Conservation (phyloP, 345 rosid genomes). For the Psidium guajava region DNA sequence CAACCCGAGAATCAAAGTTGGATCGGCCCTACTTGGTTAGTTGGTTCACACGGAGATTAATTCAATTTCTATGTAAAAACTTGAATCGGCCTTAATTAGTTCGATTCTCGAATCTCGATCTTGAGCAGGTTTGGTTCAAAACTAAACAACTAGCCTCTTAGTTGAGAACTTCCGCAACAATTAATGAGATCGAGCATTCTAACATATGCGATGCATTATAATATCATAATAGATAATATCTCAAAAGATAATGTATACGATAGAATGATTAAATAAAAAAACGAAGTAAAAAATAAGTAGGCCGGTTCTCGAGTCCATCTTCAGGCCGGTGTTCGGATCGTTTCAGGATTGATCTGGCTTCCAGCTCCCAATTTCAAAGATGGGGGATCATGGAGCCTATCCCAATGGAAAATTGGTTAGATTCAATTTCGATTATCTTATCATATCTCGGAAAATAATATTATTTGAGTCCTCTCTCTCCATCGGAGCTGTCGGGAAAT, state of each 20-base stretch:
- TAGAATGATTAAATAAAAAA: neutral
- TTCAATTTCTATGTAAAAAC: neutral
- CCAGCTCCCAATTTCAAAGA: neutral
- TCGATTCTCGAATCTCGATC: neutral
- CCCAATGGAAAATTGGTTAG: neutral
- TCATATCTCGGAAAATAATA: neutral
- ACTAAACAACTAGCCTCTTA: neutral
- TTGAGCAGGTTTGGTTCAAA: neutral
- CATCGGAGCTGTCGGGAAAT: neutral
- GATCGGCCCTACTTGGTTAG: neutral
- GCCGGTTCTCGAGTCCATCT: too few relatives aligned
- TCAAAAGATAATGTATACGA: neutral
- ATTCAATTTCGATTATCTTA: neutral
- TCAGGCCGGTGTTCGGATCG: too few relatives aligned
- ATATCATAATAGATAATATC: neutral
- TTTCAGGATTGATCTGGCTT: neutral
- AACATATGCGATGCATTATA: accelerated
- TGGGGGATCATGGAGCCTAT: neutral
- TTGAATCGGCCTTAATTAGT: neutral
- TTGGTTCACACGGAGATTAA: neutral
- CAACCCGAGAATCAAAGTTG: neutral
- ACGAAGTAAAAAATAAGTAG: too few relatives aligned
- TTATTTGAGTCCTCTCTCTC: neutral
- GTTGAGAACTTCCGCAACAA: neutral
- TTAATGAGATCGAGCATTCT: neutral